These are phyloP conservation scores for Nematodospora valgi DNA, from an alignment of 805 yeast species.

Conservation along the genomic window DNA sequence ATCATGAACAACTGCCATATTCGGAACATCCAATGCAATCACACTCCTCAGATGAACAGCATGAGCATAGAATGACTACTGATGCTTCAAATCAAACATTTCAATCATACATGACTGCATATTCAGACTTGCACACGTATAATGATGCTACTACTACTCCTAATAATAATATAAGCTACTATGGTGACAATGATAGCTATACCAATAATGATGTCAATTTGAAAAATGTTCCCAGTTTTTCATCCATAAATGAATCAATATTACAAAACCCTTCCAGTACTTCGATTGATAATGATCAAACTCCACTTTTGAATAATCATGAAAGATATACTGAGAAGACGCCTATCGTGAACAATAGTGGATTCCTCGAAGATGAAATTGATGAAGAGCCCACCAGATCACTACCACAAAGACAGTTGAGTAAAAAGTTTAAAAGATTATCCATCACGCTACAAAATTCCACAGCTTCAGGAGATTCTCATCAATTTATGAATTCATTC, in stretches of 20 bases:
- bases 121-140: neutral
- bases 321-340: conserved; percentile 28
- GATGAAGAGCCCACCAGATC: neutral
- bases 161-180: no score
- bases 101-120: conserved; percentile 26
- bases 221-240: conserved; percentile 22
- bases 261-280: conserved; percentile 16
- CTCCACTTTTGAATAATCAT: conserved; percentile 23
- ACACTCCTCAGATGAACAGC: no score
- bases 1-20: neutral
- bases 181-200: no score
- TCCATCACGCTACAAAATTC: conserved; percentile 34
- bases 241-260: conserved; percentile 31
- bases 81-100: conserved; percentile 23
- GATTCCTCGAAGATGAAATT: conserved; percentile 6
- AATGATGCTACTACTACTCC: no score
- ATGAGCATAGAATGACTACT: conserved; percentile 7
- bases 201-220: no score
- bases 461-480: conserved; percentile 37
- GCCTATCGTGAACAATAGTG: conserved; percentile 19
- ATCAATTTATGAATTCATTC: conserved; percentile 35
- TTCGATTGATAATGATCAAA: conserved; percentile 22
- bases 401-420: conserved; percentile 33
- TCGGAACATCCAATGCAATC: neutral
- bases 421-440: conserved; percentile 34